Conservation (phyloP, 495 filamentous ascomycete genomes). For the Parachaetomium inaequale region DNA sequence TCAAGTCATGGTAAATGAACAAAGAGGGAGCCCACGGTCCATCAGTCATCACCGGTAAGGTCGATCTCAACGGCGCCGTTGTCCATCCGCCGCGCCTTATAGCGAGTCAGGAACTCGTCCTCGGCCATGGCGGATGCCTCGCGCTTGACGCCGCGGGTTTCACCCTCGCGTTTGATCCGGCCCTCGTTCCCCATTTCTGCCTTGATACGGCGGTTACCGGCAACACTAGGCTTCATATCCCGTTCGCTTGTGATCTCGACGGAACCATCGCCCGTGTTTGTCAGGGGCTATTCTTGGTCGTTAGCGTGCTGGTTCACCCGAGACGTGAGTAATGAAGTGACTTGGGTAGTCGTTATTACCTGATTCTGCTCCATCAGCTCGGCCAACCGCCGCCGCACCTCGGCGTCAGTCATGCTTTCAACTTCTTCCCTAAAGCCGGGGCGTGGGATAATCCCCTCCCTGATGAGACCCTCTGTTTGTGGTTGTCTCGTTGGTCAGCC, state of each 20-base stretch:
- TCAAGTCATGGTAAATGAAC: neutral
- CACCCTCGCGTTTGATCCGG: no score
- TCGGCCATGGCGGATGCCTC: neutral
- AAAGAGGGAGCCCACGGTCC: no score
- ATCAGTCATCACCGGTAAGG: neutral
- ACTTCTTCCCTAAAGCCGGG: neutral
- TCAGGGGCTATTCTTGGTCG: neutral
- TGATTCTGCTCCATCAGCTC: no score
- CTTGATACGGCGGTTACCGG: no score
- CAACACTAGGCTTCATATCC: neutral
- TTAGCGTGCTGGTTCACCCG: neutral
- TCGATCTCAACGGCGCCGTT: neutral
- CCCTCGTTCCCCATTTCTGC: no score
- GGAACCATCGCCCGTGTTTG: neutral
- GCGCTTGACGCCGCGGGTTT: neutral
- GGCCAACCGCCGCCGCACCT: neutral
- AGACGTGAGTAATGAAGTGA: neutral
- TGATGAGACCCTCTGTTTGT: neutral
- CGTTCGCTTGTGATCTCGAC: neutral
- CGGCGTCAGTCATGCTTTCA: neutral
- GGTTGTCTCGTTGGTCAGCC: neutral
- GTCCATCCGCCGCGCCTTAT: neutral
- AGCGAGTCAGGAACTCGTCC: neutral
- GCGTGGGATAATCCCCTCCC: neutral
- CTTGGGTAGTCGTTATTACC: neutral